These are phyloP conservation scores for Meripilus lineatus DNA, from an alignment of 1,284 basidiomycete species.

Conservation along the genomic window DNA sequence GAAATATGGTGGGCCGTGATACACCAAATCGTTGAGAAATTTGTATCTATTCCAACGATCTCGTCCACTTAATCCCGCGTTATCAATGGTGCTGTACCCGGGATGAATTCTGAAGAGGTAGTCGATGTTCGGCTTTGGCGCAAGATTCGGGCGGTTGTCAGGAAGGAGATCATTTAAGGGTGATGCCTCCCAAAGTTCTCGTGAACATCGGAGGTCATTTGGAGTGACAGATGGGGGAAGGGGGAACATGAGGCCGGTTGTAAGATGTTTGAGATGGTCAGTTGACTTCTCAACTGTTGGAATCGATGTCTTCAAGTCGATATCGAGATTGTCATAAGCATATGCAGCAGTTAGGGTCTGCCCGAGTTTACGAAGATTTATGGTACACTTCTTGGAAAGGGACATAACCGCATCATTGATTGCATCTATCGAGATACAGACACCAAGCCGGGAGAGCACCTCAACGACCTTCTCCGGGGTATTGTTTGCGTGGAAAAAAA, in stretches of 20 bases:
- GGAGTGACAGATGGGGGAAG: conserved; percentile 20
- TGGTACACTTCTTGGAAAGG: conserved; percentile 16
- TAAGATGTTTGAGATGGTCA: conserved; percentile 21
- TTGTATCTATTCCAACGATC: conserved; percentile 23
- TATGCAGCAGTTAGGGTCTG: conserved; percentile 17
- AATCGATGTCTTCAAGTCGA: conserved; percentile 17
- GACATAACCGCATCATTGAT: conserved; percentile 8
- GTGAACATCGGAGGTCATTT: conserved; percentile 25
- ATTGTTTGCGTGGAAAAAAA: background rate
- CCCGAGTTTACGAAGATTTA: conserved; percentile 15
- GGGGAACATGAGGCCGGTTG: conserved; percentile 22
- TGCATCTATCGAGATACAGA: background rate
- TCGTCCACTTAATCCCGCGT: conserved; percentile 12
- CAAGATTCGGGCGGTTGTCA: background rate
- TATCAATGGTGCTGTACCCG: conserved; percentile 3
- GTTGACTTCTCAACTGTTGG: conserved; percentile 21
- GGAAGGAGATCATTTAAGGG: background rate
- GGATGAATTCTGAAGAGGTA: background rate
- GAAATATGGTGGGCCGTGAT: conserved; percentile 23
- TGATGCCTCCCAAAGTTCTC: conserved; percentile 26
- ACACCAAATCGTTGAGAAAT: conserved; percentile 20
- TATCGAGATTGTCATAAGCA: conserved; percentile 31
- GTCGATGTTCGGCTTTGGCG: background rate
- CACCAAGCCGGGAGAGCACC: background rate
- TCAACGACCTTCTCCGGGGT: background rate